A percentile compares a stretch with the other conserved stretches of the same genome.
Evolutionary conservation across 1,284 basidiomycete species (phyloP).

Genomic region (Heliocybe sulcata): DNA sequence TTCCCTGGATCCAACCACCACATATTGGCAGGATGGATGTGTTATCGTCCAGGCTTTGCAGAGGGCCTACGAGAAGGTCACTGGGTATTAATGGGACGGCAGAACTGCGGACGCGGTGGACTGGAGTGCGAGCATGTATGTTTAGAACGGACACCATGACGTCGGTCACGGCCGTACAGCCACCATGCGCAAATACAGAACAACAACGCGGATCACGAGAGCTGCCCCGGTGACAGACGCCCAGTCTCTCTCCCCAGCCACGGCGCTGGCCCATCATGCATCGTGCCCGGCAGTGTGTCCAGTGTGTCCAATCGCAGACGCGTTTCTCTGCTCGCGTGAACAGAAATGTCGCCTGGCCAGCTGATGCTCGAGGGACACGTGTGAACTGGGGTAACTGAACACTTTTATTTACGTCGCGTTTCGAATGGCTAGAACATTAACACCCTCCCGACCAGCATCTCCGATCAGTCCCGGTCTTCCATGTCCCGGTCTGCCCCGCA

Average conservation of each 20-base stretch:
- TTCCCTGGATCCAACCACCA: conserved; percentile 44
- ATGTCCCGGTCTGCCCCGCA: background rate
- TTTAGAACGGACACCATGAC: no score
- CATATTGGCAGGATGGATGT: background rate
- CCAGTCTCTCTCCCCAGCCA: background rate
- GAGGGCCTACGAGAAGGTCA: background rate
- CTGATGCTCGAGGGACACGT: background rate
- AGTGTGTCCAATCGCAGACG: no score
- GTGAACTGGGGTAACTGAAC: background rate
- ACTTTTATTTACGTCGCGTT: conserved; percentile 1
- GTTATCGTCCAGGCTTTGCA: background rate
- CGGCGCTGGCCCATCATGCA: no score
- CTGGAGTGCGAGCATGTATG: background rate
- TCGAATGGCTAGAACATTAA: background rate
- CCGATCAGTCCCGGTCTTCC: background rate
- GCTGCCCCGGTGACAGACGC: background rate
- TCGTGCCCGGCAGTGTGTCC: no score
- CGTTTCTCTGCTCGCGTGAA: no score
- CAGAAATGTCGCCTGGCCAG: background rate
- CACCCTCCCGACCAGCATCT: background rate
- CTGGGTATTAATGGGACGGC: background rate
- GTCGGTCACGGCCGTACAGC: background rate
- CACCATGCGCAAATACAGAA: background rate
- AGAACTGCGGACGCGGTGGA: background rate
- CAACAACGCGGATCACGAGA: background rate